phyloP scores from a whole-genome alignment of 2,329 filamentous ascomycete species.

The Zymoseptoria ardabiliae region DNA sequence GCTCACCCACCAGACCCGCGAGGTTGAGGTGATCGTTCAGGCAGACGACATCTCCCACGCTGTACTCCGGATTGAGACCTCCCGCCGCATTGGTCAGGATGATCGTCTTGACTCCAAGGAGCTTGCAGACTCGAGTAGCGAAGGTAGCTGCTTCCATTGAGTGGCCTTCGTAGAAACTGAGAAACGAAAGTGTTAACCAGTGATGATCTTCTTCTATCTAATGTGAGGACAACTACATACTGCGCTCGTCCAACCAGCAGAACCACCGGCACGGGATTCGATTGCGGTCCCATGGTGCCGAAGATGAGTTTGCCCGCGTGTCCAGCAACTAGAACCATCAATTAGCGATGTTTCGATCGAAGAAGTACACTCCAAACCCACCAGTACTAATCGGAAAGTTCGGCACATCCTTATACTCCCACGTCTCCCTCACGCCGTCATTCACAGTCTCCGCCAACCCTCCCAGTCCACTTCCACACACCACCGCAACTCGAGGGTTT shows the following conservation, averaged over 20 bases:
- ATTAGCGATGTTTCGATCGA: neutral
- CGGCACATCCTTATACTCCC: slow-evolving; percentile 53
- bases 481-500: slow-evolving; percentile 51
- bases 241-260: slow-evolving; percentile 59
- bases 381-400: slow-evolving; percentile 55
- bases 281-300: slow-evolving; percentile 45
- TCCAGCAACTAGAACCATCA: slow-evolving; percentile 42
- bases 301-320: slow-evolving; percentile 61
- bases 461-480: slow-evolving; percentile 58
- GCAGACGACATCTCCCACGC: slow-evolving; percentile 57
- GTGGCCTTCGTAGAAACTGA: slow-evolving; percentile 61
- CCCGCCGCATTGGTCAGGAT: slow-evolving; percentile 62
- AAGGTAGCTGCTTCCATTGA: slow-evolving; percentile 56
- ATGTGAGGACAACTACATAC: slow-evolving; percentile 37
- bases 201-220: slow-evolving; percentile 14
- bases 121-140: slow-evolving; percentile 56
- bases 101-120: slow-evolving; percentile 54
- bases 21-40: slow-evolving; percentile 61
- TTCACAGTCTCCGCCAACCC: slow-evolving; percentile 53
- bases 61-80: slow-evolving; percentile 56
- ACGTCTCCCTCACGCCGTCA: slow-evolving; percentile 43
- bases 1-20: slow-evolving; percentile 52
- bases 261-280: slow-evolving; percentile 47
- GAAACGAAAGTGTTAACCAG: slow-evolving; percentile 4
- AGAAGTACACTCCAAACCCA: slow-evolving; percentile 29